Evolutionary conservation across 1,284 basidiomycete genomes (phyloP).

Genomic region (Thecaphora frezii): DNA sequence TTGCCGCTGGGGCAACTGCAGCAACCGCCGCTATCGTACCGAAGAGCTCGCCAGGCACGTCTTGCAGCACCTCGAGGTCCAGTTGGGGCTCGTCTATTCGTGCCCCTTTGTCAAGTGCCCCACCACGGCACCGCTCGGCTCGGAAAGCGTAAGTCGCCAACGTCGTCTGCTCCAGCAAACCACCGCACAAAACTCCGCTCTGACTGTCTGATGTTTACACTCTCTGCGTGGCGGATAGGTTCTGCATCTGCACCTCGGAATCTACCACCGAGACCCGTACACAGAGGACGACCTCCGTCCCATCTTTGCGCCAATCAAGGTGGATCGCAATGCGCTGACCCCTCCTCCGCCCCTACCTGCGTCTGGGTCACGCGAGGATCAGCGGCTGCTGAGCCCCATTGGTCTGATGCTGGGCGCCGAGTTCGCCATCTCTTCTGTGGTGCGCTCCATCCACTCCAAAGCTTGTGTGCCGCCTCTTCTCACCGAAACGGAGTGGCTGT

Average conservation of each 20-base stretch:
- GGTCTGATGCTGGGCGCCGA: not conserved
- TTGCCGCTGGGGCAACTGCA: constrained; percentile 22
- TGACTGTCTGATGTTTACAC: too few species aligned
- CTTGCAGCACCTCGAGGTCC: constrained; percentile 17
- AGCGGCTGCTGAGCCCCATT: not conserved
- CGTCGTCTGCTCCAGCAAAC: too few species aligned
- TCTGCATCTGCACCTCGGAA: not conserved
- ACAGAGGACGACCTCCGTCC: not conserved
- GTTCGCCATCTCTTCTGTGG: not conserved
- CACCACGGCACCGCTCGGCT: constrained; percentile 4
- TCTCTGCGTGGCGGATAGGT: not conserved
- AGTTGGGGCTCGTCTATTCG: constrained; percentile 17
- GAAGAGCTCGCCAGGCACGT: constrained; percentile 14
- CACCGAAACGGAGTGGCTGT: not conserved
- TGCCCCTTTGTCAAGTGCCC: constrained; percentile 14
- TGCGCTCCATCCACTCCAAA: not conserved
- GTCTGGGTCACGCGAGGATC: not conserved
- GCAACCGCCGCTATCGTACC: constrained; percentile 18
- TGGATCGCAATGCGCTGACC: not conserved
- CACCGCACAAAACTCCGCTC: too few species aligned
- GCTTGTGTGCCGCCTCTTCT: not conserved
- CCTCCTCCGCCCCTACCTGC: not conserved
- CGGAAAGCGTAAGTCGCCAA: not conserved
- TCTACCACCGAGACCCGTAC: not conserved
- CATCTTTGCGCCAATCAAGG: not conserved